A percentile compares a stretch with the other conserved stretches of the same genome.
Evolutionary conservation across 352 stramenopile species (phyloP).

Genomic region (Phytophthora crassamura): DNA sequence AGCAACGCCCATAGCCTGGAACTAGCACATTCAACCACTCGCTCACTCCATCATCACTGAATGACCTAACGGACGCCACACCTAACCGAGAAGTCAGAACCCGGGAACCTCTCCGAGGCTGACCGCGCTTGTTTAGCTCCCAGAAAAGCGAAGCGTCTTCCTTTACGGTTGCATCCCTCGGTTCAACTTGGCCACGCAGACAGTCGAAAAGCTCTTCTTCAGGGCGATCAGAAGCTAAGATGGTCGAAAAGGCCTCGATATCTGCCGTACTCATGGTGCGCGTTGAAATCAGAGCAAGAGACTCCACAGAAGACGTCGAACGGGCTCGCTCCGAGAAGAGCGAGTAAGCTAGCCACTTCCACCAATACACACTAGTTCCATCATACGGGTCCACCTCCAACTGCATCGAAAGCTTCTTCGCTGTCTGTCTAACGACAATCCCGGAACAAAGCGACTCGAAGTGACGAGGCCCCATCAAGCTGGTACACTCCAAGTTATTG

Average conservation of each 20-base stretch:
- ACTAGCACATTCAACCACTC: constrained; percentile 21
- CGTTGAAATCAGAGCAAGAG: neutral
- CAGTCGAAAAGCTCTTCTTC: constrained; percentile 12
- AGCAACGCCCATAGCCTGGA: constrained; percentile 13
- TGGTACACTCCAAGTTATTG: constrained; percentile 7
- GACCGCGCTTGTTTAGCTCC: neutral
- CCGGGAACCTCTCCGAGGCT: constrained; percentile 3
- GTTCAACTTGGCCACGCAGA: neutral
- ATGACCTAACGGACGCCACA: neutral
- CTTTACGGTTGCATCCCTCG: constrained; percentile 3
- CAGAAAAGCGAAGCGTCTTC: neutral
- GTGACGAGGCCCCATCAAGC: neutral
- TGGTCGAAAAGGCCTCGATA: neutral
- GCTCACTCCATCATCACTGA: constrained; percentile 16
- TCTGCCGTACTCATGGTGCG: neutral
- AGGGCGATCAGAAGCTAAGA: constrained; percentile 5
- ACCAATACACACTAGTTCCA: neutral
- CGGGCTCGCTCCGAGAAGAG: too few relatives aligned
- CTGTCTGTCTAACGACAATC: constrained; percentile 9
- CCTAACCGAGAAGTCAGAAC: neutral
- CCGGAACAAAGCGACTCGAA: constrained; percentile 18
- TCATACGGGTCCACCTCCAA: neutral
- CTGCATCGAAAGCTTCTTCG: neutral
- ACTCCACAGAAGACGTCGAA: neutral
- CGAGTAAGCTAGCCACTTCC: constrained; percentile 11